These are phyloP conservation scores for Daldinia grandis DNA, from an alignment of 495 filamentous ascomycete species.

Conservation along the genomic window DNA sequence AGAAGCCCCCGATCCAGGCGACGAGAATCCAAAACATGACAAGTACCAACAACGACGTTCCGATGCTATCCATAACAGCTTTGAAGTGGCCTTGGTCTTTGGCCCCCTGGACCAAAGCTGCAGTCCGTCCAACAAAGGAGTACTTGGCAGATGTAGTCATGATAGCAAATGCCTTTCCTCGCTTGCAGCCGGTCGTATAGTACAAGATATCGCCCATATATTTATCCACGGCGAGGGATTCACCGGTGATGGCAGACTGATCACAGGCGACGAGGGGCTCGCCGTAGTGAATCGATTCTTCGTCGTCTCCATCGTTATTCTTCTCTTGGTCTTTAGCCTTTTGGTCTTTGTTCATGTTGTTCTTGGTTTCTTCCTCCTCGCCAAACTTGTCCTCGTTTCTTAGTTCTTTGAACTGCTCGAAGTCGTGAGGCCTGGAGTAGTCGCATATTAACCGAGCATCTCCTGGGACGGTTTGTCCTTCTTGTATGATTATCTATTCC, in stretches of 20 bases:
- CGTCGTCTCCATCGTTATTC: constrained; percentile 75
- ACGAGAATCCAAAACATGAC: constrained; percentile 81
- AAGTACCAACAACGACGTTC: constrained; percentile 79
- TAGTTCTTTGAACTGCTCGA: constrained; percentile 69
- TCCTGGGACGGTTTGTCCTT: constrained; percentile 77
- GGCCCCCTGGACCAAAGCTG: constrained; percentile 78
- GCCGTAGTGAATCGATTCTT: constrained; percentile 79
- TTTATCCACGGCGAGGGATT: constrained; percentile 91
- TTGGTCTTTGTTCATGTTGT: constrained; percentile 37
- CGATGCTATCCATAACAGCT: constrained; percentile 83
- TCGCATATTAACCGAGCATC: constrained; percentile 81
- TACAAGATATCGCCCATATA: constrained; percentile 78
- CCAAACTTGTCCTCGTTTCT: constrained; percentile 70
- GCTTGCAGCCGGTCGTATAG: constrained; percentile 86
- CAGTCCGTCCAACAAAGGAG: constrained; percentile 87
- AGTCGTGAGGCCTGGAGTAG: constrained; percentile 74
- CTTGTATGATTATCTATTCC: constrained; percentile 69
- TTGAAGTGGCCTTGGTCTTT: constrained; percentile 85
- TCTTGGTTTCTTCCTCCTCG: constrained; percentile 47
- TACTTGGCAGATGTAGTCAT: constrained; percentile 82
- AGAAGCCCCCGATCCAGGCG: constrained; percentile 86
- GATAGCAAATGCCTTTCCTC: constrained; percentile 81
- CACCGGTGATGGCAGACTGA: constrained; percentile 90
- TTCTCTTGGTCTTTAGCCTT: constrained; percentile 64
- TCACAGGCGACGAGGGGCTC: constrained; percentile 85